Base-by-base conservation (phyloP, 495 filamentous ascomycete genomes). In the Neurospora cerealis region DNA sequence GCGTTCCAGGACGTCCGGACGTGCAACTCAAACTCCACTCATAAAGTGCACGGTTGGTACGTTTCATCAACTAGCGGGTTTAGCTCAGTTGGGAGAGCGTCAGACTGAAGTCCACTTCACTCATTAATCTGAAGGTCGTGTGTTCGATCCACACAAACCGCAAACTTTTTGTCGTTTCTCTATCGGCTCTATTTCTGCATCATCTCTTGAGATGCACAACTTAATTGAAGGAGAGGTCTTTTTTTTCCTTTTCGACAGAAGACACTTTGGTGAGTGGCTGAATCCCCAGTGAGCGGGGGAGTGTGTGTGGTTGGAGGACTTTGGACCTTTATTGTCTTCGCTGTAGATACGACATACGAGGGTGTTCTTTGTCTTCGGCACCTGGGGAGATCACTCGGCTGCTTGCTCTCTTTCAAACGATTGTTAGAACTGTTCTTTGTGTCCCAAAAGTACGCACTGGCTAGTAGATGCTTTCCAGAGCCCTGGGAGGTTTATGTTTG, bases 111-210 rank as follows among this genome's bases (percentile, higher is more conserved):
- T 28, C 24, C 24, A 28, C 24, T 28, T 28, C 24, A 28, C 24
- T 28, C 24, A 28, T 28, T 28, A 28, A 28, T 28, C 24, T 28
- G 24, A 28, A 28, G 24, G 24, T 28, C 24, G 24, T 28, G 46
- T 62, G 54, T 62, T 62, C 54, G 54, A 62, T 62, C 54, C 54
- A 62, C 54, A 62, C 28, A 62, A 62, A 62, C 54, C 54, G 54
- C 54, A 62, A 34, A 17, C 28, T 62, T 62, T 62, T 62, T 62
- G 24, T 34, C 13, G 2, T 15, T 32, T 60, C 0, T 60, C 0
- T 11, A 0, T 32, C 0, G n/a, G 2, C 5, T 1, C 15, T 60
- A 0, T 60, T 60, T 17, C 5, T 54, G 24, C 13, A 60, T 28
- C 11, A 6, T 7, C n/a, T 21, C 9, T 2, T n/a, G n/a, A 48